Evolutionary conservation across 1,284 basidiomycete genomes (phyloP).

Genomic region (Fomes fomentarius): DNA sequence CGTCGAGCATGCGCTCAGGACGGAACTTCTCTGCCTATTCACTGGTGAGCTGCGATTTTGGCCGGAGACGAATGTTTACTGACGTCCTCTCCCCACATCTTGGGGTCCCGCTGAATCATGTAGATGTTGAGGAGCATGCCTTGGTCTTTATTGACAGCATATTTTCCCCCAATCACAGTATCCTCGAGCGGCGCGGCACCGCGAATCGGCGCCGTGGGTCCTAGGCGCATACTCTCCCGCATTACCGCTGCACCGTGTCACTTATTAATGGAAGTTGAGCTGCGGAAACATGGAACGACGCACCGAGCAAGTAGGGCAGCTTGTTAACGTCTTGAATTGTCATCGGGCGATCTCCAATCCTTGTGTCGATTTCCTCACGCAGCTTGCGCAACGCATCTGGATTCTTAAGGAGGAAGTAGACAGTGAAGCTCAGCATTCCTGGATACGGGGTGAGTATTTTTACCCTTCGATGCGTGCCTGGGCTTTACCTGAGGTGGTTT

Average conservation of each 20-base stretch:
- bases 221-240: slow-evolving; percentile 49
- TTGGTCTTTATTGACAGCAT: slow-evolving; percentile 40
- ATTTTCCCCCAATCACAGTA: slow-evolving; percentile 40
- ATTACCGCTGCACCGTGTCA: slow-evolving; percentile 38
- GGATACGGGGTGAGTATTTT: no score
- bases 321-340: slow-evolving; percentile 43
- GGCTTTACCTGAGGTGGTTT: slow-evolving; percentile 51
- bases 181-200: slow-evolving; percentile 39
- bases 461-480: no score
- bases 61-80: slow-evolving; percentile 14
- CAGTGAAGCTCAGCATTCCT: slow-evolving; percentile 42
- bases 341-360: slow-evolving; percentile 42
- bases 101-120: slow-evolving; percentile 46
- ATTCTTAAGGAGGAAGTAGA: slow-evolving; percentile 50
- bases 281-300: no score
- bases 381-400: slow-evolving; percentile 47
- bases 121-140: slow-evolving; percentile 36
- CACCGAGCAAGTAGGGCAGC: slow-evolving; percentile 47
- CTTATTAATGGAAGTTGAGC: no score
- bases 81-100: slow-evolving; percentile 53
- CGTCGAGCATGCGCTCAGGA: slow-evolving; percentile 53
- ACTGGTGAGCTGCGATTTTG: neutral
- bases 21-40: slow-evolving; percentile 40
- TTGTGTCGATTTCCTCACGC: slow-evolving; percentile 47
- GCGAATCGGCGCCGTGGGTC: slow-evolving; percentile 43